These are phyloP conservation scores for Dryadomyces quercus-mongolicae DNA, from an alignment of 2,329 filamentous ascomycete genomes.

Conservation along the genomic window DNA sequence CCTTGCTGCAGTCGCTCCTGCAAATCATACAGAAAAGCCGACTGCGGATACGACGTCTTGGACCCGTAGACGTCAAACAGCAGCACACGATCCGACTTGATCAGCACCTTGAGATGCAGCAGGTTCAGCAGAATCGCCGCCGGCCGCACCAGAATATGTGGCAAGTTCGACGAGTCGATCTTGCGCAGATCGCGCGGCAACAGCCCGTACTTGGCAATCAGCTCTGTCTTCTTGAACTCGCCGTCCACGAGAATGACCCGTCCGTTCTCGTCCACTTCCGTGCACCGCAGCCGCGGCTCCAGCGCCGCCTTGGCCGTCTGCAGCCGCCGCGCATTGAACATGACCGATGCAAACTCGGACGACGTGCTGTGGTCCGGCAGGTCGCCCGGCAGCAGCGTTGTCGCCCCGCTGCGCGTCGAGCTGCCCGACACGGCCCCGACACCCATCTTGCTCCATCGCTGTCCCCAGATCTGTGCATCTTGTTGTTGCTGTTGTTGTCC, in stretches of 20 bases:
- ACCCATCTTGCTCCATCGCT: background rate
- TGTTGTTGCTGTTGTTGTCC: background rate
- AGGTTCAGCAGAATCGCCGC: slow-evolving; percentile 91
- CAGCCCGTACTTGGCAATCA: slow-evolving; percentile 93
- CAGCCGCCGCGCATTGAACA: slow-evolving; percentile 44
- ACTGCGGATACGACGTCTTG: slow-evolving; percentile 88
- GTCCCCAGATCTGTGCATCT: background rate
- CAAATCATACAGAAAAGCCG: slow-evolving; percentile 93
- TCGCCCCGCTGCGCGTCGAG: slow-evolving; percentile 7
- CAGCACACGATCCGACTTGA: slow-evolving; percentile 83
- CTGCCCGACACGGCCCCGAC: background rate
- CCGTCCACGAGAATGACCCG: slow-evolving; percentile 87
- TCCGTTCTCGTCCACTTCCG: slow-evolving; percentile 86
- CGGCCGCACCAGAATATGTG: slow-evolving; percentile 87
- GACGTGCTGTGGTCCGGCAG: slow-evolving; percentile 34
- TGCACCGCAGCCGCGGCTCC: slow-evolving; percentile 80
- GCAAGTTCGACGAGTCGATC: slow-evolving; percentile 91
- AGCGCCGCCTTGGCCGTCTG: slow-evolving; percentile 66
- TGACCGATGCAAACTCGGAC: slow-evolving; percentile 13
- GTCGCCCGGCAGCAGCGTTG: slow-evolving; percentile 42
- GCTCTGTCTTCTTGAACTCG: slow-evolving; percentile 94
- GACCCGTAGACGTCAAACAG: slow-evolving; percentile 95
- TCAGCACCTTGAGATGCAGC: slow-evolving; percentile 88
- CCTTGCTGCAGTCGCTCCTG: slow-evolving; percentile 87
- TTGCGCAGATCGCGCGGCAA: slow-evolving; percentile 91